Conservation (phyloP, 495 filamentous ascomycete genomes). For the Penicillium diatomitis region DNA sequence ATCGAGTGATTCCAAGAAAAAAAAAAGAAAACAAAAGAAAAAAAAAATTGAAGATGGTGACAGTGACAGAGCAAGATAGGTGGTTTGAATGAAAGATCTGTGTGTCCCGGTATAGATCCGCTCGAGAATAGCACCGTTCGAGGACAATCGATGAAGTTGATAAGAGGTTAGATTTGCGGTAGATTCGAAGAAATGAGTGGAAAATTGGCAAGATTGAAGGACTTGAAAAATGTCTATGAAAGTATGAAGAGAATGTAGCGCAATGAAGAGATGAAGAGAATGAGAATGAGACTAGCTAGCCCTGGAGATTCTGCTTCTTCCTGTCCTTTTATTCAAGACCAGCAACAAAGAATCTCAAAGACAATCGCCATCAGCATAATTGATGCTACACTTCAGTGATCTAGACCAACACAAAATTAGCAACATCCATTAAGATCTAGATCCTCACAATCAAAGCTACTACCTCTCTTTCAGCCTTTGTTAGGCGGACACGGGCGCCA, state of each 20-base stretch:
- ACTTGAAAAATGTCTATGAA: too few species aligned
- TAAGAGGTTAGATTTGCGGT: too few species aligned
- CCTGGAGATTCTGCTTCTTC: too few species aligned
- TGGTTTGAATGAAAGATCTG: too few species aligned
- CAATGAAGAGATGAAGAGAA: too few species aligned
- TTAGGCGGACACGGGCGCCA: slow-evolving; percentile 6
- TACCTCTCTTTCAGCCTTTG: slow-evolving; percentile 1
- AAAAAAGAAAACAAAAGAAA: background rate
- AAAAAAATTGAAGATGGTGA: background rate
- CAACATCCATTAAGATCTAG: slow-evolving; percentile 7
- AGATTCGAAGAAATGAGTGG: too few species aligned
- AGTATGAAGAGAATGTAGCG: too few species aligned
- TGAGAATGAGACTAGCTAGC: too few species aligned
- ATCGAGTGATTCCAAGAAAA: background rate
- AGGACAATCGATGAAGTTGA: too few species aligned
- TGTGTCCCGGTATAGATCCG: too few species aligned
- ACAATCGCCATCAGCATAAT: background rate
- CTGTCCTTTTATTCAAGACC: slow-evolving; percentile 2
- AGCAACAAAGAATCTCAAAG: slow-evolving; percentile 2
- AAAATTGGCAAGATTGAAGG: too few species aligned
- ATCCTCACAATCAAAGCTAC: background rate
- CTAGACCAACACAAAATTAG: slow-evolving; percentile 15
- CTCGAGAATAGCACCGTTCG: too few species aligned
- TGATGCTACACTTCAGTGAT: background rate
- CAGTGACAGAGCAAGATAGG: background rate